Evolutionary conservation across 2,329 filamentous ascomycete species (phyloP).

Genomic region (Fusarium tuaranense): DNA sequence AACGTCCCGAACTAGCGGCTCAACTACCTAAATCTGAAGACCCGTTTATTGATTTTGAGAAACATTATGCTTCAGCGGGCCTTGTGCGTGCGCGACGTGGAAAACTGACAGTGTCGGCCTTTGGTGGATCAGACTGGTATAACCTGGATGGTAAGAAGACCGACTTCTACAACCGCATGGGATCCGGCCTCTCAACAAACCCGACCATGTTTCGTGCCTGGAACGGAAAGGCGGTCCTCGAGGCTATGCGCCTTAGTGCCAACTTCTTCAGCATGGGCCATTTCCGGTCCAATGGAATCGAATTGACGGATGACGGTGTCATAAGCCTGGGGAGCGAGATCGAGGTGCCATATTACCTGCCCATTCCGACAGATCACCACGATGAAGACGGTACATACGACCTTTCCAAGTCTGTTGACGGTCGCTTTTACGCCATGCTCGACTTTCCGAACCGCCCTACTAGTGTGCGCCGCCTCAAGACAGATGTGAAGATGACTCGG

Average conservation of each 20-base stretch:
- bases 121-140: slow-evolving; percentile 32
- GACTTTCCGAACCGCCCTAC: not conserved
- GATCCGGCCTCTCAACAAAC: slow-evolving; percentile 26
- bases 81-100: slow-evolving; percentile 1
- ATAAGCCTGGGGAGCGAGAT: not conserved
- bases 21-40: not conserved
- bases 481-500: not conserved
- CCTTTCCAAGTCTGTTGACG: not conserved
- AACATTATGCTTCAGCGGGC: not conserved
- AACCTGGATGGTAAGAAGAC: slow-evolving; percentile 22
- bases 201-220: slow-evolving; percentile 34
- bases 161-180: slow-evolving; percentile 29
- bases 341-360: not conserved
- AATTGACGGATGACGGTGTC: not conserved
- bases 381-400: not conserved
- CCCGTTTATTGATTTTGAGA: not conserved
- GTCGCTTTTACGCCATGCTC: not conserved
- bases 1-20: not conserved
- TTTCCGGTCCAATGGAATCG: slow-evolving; percentile 27
- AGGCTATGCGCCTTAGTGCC: slow-evolving; percentile 17
- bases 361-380: not conserved
- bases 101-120: slow-evolving; percentile 25
- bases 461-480: not conserved
- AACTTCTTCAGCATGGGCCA: slow-evolving; percentile 33
- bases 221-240: slow-evolving; percentile 28